A percentile compares a stretch with the other conserved stretches of the same genome.
Conservation (phyloP, 192 early-diverging fungal genomes). For the Mortierella antarctica region DNA sequence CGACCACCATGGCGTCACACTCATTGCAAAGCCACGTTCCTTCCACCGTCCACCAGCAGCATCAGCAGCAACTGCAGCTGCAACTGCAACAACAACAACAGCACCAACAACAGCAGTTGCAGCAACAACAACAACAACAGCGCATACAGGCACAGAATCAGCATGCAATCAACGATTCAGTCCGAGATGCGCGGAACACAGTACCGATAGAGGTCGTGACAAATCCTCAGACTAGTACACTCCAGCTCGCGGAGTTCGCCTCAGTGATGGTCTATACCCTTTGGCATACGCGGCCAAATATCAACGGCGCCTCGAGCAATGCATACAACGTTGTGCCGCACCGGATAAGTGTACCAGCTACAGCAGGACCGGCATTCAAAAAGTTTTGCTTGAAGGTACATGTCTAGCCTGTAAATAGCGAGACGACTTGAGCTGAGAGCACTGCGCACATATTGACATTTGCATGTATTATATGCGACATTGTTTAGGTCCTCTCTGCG, state of each 20-base stretch:
- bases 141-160: slow-evolving; percentile 7
- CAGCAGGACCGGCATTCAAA: slow-evolving; percentile 26
- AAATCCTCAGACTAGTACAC: slow-evolving; percentile 19
- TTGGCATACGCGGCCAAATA: slow-evolving; percentile 32
- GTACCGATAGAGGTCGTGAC: slow-evolving; percentile 22
- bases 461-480: slow-evolving; percentile 32
- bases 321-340: slow-evolving; percentile 28
- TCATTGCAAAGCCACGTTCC: too few species aligned
- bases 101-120: slow-evolving; percentile 8
- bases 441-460: background rate
- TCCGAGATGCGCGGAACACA: slow-evolving; percentile 9
- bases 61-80: slow-evolving; percentile 2
- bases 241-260: slow-evolving; percentile 26
- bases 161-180: slow-evolving; percentile 8
- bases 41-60: background rate
- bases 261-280: slow-evolving; percentile 42
- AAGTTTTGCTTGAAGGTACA: slow-evolving; percentile 37
- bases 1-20: too few species aligned
- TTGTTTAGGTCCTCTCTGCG: slow-evolving; percentile 61
- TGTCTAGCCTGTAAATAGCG: background rate
- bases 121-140: slow-evolving; percentile 18
- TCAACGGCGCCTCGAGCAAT: slow-evolving; percentile 33
- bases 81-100: slow-evolving; percentile 7
- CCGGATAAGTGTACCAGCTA: slow-evolving; percentile 26
- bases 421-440: background rate